phyloP scores from a whole-genome alignment of 164 flowering plant species.

The Akebia trifoliata region DNA sequence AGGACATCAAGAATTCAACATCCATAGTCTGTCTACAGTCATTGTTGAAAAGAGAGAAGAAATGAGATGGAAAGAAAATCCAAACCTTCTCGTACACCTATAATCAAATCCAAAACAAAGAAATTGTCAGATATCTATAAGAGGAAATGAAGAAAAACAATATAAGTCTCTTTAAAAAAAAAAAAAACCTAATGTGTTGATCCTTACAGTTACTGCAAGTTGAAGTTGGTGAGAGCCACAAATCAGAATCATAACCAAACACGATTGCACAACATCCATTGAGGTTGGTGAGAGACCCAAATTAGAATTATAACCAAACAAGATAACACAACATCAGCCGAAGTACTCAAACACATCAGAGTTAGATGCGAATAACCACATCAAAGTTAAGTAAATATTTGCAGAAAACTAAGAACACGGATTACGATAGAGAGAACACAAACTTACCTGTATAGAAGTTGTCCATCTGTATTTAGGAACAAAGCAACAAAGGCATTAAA shows the following conservation, averaged over 20 bases:
- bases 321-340: slow-evolving; percentile 5
- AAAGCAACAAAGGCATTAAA: slow-evolving; percentile 14
- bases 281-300: too few relatives aligned
- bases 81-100: slow-evolving; percentile 98
- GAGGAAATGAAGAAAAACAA: neutral
- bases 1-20: too few relatives aligned
- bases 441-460: slow-evolving; percentile 91
- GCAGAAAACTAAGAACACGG: neutral
- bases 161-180: too few relatives aligned
- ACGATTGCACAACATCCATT: too few relatives aligned
- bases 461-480: slow-evolving; percentile 72
- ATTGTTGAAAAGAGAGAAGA: neutral
- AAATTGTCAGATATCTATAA: slow-evolving; percentile 12
- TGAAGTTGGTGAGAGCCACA: slow-evolving; percentile 15
- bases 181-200: too few relatives aligned
- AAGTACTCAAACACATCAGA: slow-evolving; percentile 13
- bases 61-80: neutral
- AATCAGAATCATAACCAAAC: too few relatives aligned
- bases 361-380: neutral
- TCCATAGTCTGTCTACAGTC: neutral
- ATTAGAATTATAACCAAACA: too few relatives aligned
- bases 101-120: slow-evolving; percentile 3
- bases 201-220: slow-evolving; percentile 75
- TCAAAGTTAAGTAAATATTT: neutral
- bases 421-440: slow-evolving; percentile 1